A percentile compares a stretch with the other conserved stretches of the same genome.
These are phyloP conservation scores for Betula pendula DNA, from an alignment of 306 rosid species.

Conservation along the genomic window DNA sequence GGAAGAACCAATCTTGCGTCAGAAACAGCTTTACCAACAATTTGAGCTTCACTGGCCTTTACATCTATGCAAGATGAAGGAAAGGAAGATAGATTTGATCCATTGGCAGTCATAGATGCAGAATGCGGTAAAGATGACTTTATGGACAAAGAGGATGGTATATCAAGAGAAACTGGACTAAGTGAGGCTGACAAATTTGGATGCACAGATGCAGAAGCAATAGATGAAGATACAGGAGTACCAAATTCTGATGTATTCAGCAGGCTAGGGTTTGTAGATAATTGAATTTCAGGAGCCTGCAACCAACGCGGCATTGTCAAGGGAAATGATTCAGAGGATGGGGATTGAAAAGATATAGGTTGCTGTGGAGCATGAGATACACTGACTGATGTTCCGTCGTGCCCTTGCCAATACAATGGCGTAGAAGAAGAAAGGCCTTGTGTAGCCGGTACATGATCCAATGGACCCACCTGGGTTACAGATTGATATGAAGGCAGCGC, in stretches of 20 bases:
- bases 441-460: constrained; percentile 33
- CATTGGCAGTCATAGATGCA: constrained; percentile 21
- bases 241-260: constrained; percentile 34
- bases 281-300: constrained; percentile 45
- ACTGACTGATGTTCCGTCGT: constrained; percentile 31
- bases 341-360: constrained; percentile 35
- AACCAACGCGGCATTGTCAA: constrained; percentile 30
- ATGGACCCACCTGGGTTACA: constrained; percentile 28
- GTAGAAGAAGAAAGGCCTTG: constrained; percentile 41
- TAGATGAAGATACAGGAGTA: constrained; percentile 35
- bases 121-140: constrained; percentile 42
- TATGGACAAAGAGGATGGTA: constrained; percentile 35
- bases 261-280: constrained; percentile 33
- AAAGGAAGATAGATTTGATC: constrained; percentile 31
- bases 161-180: constrained; percentile 40
- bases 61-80: constrained; percentile 41
- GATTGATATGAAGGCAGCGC: constrained; percentile 47
- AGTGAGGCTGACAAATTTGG: constrained; percentile 30
- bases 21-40: constrained; percentile 35
- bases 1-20: constrained; percentile 37
- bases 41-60: constrained; percentile 34
- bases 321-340: constrained; percentile 31
- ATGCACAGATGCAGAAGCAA: constrained; percentile 43
- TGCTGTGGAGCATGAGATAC: constrained; percentile 36
- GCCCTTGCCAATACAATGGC: constrained; percentile 40